Evolutionary conservation across 306 rosid genomes (phyloP).

Genomic region (Acacia confusa): DNA sequence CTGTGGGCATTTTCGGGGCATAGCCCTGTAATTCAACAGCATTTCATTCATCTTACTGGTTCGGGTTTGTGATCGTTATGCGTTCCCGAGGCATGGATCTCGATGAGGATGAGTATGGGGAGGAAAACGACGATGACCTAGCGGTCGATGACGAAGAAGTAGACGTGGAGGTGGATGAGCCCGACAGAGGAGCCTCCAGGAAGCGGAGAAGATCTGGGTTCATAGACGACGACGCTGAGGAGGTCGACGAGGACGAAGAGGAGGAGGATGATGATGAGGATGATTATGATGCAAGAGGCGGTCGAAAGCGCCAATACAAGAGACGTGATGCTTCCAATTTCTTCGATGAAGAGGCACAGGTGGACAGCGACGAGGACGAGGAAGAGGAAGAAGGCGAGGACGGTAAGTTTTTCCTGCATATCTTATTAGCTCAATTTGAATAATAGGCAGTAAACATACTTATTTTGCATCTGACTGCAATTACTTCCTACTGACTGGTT

Average conservation of each 20-base stretch:
- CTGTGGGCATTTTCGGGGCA: too few species aligned
- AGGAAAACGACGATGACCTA: constrained; percentile 54
- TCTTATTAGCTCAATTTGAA: background rate
- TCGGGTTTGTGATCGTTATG: constrained; percentile 30
- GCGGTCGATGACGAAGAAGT: constrained; percentile 56
- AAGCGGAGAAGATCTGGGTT: constrained; percentile 67
- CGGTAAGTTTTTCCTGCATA: constrained; percentile 45
- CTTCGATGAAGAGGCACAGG: constrained; percentile 76
- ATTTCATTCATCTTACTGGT: too few species aligned
- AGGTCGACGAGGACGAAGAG: constrained; percentile 81
- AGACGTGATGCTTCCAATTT: constrained; percentile 57
- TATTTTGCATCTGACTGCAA: constrained; percentile 2
- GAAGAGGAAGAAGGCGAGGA: constrained; percentile 95
- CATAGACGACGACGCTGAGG: constrained; percentile 74
- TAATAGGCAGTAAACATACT: background rate
- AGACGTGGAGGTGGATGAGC: constrained; percentile 69
- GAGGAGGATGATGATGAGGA: constrained; percentile 64
- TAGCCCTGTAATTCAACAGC: too few species aligned
- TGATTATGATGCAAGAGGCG: constrained; percentile 34
- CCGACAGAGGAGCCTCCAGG: constrained; percentile 42
- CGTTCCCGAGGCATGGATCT: constrained; percentile 64
- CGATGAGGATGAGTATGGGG: constrained; percentile 65
- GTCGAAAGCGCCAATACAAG: constrained; percentile 45
- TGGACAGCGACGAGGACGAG: constrained; percentile 81
- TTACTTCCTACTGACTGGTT: background rate